phyloP scores from a whole-genome alignment of 78 protist species.

The Anaeramoeba flamelloides region DNA sequence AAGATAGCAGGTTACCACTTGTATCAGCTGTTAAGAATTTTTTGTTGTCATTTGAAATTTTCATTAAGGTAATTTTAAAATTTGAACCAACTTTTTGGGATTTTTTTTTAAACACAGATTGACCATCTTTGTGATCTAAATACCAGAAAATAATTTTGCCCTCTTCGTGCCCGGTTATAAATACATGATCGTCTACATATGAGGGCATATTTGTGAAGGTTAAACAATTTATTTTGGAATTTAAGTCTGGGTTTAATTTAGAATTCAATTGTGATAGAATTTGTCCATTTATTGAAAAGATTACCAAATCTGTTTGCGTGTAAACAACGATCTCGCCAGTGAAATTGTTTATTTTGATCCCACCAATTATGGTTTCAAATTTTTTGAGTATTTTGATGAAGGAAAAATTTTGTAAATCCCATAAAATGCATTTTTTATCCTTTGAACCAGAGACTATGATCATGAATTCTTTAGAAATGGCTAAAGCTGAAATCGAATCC shows the following conservation, averaged over 20 bases:
- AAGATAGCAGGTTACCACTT: not conserved
- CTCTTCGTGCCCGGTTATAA: too few relatives aligned
- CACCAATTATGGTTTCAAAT: not conserved
- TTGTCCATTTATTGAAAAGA: not conserved
- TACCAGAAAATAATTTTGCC: too few relatives aligned
- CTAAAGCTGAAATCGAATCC: not conserved
- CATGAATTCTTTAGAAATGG: not conserved
- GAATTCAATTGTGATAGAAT: too few relatives aligned
- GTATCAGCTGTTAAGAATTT: not conserved
- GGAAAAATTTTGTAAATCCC: not conserved
- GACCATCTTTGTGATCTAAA: too few relatives aligned
- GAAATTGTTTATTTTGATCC: not conserved
- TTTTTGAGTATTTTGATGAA: not conserved
- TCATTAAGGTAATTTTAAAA: too few relatives aligned
- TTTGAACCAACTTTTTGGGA: too few relatives aligned
- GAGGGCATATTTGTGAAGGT: too few relatives aligned
- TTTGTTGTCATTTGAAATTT: not conserved
- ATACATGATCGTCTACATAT: too few relatives aligned
- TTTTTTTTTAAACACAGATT: too few relatives aligned
- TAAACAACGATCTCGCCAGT: not conserved
- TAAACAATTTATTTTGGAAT: too few relatives aligned
- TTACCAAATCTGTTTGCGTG: not conserved
- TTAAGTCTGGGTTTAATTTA: too few relatives aligned
- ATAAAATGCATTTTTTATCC: not conserved
- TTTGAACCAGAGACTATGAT: not conserved